Evolutionary conservation across 331 rosid genomes (phyloP).

Genomic region (Phaseolus coccineus): DNA sequence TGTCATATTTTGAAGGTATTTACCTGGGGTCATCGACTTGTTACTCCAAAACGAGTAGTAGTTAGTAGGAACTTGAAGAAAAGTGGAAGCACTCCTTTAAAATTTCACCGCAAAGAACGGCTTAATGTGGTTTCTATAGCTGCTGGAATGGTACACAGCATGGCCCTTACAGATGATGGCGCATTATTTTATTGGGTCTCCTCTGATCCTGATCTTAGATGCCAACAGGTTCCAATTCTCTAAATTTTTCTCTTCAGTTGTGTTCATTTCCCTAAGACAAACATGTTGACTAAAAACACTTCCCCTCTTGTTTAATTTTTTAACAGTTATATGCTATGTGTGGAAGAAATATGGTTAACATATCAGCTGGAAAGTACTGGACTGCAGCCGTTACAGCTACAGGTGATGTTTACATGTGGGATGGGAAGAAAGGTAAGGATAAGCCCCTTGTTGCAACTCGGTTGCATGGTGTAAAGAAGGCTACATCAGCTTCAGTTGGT

Average conservation of each 20-base stretch:
- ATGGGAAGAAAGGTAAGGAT: slow-evolving; percentile 86
- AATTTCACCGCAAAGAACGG: slow-evolving; percentile 80
- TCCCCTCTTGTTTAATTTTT: not conserved
- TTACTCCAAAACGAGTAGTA: slow-evolving; percentile 87
- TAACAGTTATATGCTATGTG: slow-evolving; percentile 72
- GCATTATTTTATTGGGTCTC: slow-evolving; percentile 92
- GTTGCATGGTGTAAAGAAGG: slow-evolving; percentile 85
- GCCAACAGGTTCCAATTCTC: slow-evolving; percentile 77
- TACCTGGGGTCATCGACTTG: slow-evolving; percentile 98
- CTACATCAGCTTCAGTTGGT: slow-evolving; percentile 88
- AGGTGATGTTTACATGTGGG: slow-evolving; percentile 95
- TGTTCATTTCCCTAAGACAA: slow-evolving; percentile 8
- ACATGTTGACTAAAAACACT: slow-evolving; percentile 15
- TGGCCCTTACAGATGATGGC: slow-evolving; percentile 92
- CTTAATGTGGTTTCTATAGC: slow-evolving; percentile 81
- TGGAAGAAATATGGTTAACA: slow-evolving; percentile 71
- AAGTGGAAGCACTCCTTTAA: slow-evolving; percentile 75
- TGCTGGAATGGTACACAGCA: slow-evolving; percentile 88
- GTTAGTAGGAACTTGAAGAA: slow-evolving; percentile 87
- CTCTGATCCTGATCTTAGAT: slow-evolving; percentile 85
- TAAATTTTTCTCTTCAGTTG: slow-evolving; percentile 14
- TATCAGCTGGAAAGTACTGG: slow-evolving; percentile 98
- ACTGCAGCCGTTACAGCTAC: slow-evolving; percentile 80
- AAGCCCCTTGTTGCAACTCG: slow-evolving; percentile 78
- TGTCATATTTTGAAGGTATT: slow-evolving; percentile 67